Evolutionary conservation across 345 rosid genomes (phyloP), one percentile per base, ranked within the genome.

Genomic region (Viola odorata): DNA sequence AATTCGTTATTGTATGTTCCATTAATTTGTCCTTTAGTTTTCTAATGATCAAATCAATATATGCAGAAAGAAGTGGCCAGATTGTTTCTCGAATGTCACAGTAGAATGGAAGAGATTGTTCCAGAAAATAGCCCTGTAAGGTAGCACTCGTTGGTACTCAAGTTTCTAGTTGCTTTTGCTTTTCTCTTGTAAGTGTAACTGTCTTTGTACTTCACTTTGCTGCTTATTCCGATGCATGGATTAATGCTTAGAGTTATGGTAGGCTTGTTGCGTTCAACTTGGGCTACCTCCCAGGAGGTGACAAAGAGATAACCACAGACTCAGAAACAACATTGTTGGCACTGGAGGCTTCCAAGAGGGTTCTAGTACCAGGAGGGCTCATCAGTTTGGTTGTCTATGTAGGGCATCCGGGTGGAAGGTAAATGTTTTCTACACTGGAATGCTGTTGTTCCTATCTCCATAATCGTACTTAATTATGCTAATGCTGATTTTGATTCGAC

Each of bases 351-450:
- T 86, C 96, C 50, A 77, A 68, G 78, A 84, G 84, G 61, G 63
- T 85, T 41, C 55, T 92, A 53, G 57, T 69, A 55, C 77, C 80
- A 2, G 87, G 96, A 47, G 96, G 96, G 39, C 87, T 92, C 57
- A 84, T 92, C 58, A 89, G 96, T 69, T 66, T 84, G 41, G 78
- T 92, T 51, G 95, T 89, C 13, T 87, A 89, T 38, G 76, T 85
- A 53, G 98, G 96, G 38, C 96, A 92, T 77, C 87, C 84, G 38
- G 84, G 89, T 45, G 98, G 96, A 75, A 87, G 96, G 98, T 87
- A 75, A 67, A 3, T 10, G 15, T 60, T 41, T 9, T 7, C 23
- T n/a, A 37, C 0, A 12, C 38, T 14, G 0, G 40, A 23, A 54
- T 51, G 5, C 7, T 61, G 45, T 32, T 57, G 7, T 3, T 1